These are phyloP conservation scores for Saccharomycopsis synnaedendra DNA, from an alignment of 805 yeast genomes.

Conservation along the genomic window DNA sequence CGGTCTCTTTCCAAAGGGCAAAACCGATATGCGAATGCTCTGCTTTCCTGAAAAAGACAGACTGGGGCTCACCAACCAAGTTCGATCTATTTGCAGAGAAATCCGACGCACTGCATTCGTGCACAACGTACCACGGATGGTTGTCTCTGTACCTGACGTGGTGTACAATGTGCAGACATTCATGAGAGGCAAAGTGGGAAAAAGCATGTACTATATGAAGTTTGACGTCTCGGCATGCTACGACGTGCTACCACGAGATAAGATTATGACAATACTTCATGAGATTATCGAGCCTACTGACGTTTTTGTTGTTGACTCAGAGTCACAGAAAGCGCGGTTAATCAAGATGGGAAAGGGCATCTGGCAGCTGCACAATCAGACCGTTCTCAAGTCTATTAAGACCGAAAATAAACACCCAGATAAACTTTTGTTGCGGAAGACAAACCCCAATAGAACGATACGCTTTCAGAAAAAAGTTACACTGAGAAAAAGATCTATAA, in stretches of 20 bases:
- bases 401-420: background rate
- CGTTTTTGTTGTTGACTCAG: conserved; percentile 15
- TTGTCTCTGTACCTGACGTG: background rate
- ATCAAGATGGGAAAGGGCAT: background rate
- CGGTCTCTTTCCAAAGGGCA: conserved; percentile 48
- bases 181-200: conserved; percentile 12
- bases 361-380: background rate
- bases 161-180: conserved; percentile 6
- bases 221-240: conserved; percentile 73
- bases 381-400: conserved; percentile 4
- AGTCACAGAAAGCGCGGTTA: background rate
- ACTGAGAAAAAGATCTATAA: no score
- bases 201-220: conserved; percentile 35
- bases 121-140: background rate
- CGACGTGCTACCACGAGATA: conserved; percentile 49
- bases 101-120: no score
- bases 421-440: background rate
- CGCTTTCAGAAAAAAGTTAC: no score
- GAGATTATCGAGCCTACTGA: background rate
- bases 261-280: conserved; percentile 1
- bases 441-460: background rate
- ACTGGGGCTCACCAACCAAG: background rate
- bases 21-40: conserved; percentile 44
- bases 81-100: no score
- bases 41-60: conserved; percentile 36